Evolutionary conservation across 1,139 yeast species (phyloP), one percentile per base, ranked within the genome.

Genomic region (Yamadazyma mexicana): DNA sequence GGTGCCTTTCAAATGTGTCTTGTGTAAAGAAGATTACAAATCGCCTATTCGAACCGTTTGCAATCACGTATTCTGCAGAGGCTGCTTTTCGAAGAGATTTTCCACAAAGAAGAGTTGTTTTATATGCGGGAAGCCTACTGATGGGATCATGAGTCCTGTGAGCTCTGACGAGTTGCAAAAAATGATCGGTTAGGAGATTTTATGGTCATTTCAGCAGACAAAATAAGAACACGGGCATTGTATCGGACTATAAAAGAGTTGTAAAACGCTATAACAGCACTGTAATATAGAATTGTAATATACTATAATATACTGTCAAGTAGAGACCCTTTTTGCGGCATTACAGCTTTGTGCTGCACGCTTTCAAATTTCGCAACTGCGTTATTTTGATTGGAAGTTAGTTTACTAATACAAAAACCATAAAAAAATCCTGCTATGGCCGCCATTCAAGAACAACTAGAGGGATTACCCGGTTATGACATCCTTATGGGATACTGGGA

Each of bases 21-120:
- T 86, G 4, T 87, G 95, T 57, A 70, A 75, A 45, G 47, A 66
- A 0, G 80, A 75, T 47, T 83, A 83, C 54, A 67, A 64, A 33
- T 49, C 48, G 5, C 92, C 94, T 0, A 73, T 86, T 1, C 74
- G 69, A 40, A 82, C 94, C 0, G 61, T 56, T 14, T 87, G 95
- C 58, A 71, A 70, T 2, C 95, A 87, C 55, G 63, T 77, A 35
- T 86, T 75, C 53, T 87, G 95, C 53, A 79, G 79, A 48, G 42
- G 46, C 5, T 87, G 95, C 54, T 86, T 82, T 54, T 55, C 82
- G 49, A 56, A 58, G 2, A 60, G 83, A 37, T 73, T 66, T 48
- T 74, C 75, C 47, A 66, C 58, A 43, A 69, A 66, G 35, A 64
- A 73, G 30, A 62, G 59, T 5, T 85, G 95, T 55, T 64, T 65